These are phyloP conservation scores for Eucalyptus polyanthemos DNA, from an alignment of 345 rosid genomes.

Conservation along the genomic window DNA sequence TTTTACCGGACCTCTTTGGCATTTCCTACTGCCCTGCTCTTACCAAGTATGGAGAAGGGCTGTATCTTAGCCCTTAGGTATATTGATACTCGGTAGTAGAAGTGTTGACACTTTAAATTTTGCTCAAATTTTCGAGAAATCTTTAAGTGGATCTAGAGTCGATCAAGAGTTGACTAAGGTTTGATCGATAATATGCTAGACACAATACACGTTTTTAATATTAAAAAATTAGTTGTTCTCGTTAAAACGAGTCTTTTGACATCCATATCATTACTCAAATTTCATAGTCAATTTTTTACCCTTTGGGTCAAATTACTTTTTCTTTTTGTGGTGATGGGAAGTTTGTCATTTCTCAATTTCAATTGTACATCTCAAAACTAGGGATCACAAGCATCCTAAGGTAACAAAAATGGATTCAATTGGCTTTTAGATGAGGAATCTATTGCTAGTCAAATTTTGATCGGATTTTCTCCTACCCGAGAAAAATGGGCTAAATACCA, in stretches of 20 bases:
- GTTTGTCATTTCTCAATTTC: neutral
- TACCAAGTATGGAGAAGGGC: neutral
- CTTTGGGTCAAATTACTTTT: neutral
- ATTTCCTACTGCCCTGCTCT: neutral
- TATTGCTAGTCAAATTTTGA: neutral
- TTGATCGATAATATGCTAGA: neutral
- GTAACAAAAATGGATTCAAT: neutral
- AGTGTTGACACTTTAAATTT: neutral
- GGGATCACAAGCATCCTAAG: neutral
- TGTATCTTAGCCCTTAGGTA: neutral
- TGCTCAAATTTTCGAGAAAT: neutral
- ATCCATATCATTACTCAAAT: neutral
- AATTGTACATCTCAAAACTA: neutral
- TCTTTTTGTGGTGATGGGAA: neutral
- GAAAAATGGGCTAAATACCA: neutral
- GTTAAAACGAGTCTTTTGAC: neutral
- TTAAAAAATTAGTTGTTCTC: neutral
- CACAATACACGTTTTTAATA: neutral
- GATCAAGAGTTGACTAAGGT: neutral
- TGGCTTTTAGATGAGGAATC: neutral
- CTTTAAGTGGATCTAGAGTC: neutral
- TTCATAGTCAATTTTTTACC: neutral
- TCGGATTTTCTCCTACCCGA: rapidly evolving
- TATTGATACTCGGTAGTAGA: neutral
- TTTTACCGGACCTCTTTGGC: neutral